phyloP scores from a whole-genome alignment of 768 basidiomycete genomes.

The Erythrobasidium yunnanense region DNA sequence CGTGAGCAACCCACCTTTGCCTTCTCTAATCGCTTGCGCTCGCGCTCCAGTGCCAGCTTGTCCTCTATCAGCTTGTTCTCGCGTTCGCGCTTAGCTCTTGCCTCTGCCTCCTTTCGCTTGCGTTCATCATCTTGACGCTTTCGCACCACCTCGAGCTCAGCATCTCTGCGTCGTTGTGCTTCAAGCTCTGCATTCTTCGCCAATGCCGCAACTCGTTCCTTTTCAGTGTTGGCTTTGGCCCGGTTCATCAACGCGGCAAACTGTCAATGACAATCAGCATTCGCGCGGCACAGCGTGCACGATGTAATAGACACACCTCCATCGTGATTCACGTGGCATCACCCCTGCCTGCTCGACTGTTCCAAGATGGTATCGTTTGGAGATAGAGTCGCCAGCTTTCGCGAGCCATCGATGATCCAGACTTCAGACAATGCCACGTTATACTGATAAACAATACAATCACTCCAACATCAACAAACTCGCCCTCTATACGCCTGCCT shows the following conservation, averaged over 20 bases:
- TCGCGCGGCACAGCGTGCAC: background rate
- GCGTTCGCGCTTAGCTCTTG: slow-evolving; percentile 5
- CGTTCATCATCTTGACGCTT: background rate
- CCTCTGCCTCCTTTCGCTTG: slow-evolving; percentile 7
- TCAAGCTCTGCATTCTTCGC: slow-evolving; percentile 14
- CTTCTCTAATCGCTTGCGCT: slow-evolving; percentile 6
- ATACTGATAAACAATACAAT: no score
- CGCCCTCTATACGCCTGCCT: no score
- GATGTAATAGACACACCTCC: no score
- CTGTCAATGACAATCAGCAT: background rate
- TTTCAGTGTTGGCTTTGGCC: slow-evolving; percentile 25
- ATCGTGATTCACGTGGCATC: background rate
- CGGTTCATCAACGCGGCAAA: slow-evolving; percentile 18
- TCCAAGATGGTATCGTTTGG: no score
- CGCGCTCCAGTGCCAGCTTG: slow-evolving; percentile 4
- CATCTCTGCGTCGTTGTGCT: background rate
- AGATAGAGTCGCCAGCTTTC: no score
- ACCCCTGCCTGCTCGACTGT: no score
- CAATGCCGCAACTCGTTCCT: background rate
- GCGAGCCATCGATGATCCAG: no score
- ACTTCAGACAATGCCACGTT: no score
- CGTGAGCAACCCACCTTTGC: background rate
- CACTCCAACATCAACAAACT: no score
- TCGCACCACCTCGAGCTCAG: background rate
- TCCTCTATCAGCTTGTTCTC: background rate